phyloP scores from a whole-genome alignment of 345 rosid species.

The Acer saccharum region DNA sequence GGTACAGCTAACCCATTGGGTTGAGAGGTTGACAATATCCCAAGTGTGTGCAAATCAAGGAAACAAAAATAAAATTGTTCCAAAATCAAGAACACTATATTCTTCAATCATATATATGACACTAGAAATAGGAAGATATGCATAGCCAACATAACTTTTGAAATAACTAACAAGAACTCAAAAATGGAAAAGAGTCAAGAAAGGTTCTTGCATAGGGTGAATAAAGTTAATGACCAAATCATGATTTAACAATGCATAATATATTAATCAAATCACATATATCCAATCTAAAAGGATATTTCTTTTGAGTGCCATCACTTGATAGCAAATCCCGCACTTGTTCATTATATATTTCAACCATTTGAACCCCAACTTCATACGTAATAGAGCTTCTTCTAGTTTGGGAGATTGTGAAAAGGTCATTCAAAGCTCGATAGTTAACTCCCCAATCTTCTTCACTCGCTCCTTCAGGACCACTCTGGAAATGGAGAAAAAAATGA shows the following conservation, averaged over 20 bases:
- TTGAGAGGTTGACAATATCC: slow-evolving; percentile 56
- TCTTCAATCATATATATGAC: slow-evolving; percentile 10
- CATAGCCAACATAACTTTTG: neutral
- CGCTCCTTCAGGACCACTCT: slow-evolving; percentile 74
- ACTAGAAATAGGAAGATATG: neutral
- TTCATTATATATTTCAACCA: slow-evolving; percentile 94
- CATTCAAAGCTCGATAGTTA: slow-evolving; percentile 79
- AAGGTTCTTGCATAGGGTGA: neutral
- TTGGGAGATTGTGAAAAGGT: slow-evolving; percentile 73
- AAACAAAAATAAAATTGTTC: slow-evolving; percentile 20
- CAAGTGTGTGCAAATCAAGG: slow-evolving; percentile 81
- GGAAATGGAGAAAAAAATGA: slow-evolving; percentile 16
- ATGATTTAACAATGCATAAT: neutral
- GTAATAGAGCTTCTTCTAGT: slow-evolving; percentile 46
- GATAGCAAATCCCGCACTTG: slow-evolving; percentile 81
- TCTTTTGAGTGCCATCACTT: slow-evolving; percentile 57
- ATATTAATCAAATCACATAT: neutral
- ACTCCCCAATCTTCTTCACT: slow-evolving; percentile 86
- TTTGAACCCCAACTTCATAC: slow-evolving; percentile 76
- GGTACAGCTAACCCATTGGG: slow-evolving; percentile 85
- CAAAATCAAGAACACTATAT: neutral
- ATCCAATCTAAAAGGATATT: slow-evolving; percentile 63
- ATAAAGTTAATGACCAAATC: neutral
- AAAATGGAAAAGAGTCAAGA: neutral
- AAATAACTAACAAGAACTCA: neutral